Percentiles rank a stretch among this genome's conserved stretches.
phyloP scores from a whole-genome alignment of 805 yeast genomes.

The Spathaspora passalidarum region DNA sequence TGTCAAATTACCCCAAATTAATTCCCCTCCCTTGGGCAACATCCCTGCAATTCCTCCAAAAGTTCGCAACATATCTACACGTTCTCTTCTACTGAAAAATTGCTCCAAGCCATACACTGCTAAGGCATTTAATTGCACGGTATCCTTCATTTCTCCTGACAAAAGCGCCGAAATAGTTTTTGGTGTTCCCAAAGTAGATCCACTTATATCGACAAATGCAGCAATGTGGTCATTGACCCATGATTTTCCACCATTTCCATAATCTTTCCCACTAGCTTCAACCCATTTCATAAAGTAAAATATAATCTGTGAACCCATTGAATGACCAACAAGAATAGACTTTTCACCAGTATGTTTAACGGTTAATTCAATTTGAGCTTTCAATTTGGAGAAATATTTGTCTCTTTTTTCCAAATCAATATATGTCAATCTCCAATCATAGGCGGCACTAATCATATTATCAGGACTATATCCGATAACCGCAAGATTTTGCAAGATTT shows the following conservation, averaged over 20 bases:
- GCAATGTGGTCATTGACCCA: conserved; percentile 90
- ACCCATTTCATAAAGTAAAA: conserved; percentile 94
- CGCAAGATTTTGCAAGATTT: conserved; percentile 88
- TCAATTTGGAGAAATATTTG: conserved; percentile 75
- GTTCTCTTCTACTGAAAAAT: conserved; percentile 85
- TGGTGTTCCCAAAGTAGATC: conserved; percentile 91
- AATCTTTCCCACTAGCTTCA: conserved; percentile 76
- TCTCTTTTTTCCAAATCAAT: conserved; percentile 86
- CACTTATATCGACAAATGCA: conserved; percentile 82
- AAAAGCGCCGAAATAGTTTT: conserved; percentile 86
- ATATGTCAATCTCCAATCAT: conserved; percentile 95
- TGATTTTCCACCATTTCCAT: conserved; percentile 84
- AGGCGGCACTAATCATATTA: conserved; percentile 85
- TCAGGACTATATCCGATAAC: conserved; percentile 93
- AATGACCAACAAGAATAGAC: conserved; percentile 80
- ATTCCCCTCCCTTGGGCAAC: conserved; percentile 93
- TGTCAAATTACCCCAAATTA: conserved; percentile 77
- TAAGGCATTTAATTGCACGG: conserved; percentile 86
- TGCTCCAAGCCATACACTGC: conserved; percentile 94
- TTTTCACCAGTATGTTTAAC: conserved; percentile 56
- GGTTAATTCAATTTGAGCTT: conserved; percentile 65
- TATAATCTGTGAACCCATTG: conserved; percentile 93
- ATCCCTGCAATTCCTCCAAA: conserved; percentile 95
- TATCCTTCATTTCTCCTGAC: conserved; percentile 98
- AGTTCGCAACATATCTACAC: conserved; percentile 78